These are phyloP conservation scores for Cicer yamashitae DNA, from an alignment of 306 rosid genomes.

Conservation along the genomic window DNA sequence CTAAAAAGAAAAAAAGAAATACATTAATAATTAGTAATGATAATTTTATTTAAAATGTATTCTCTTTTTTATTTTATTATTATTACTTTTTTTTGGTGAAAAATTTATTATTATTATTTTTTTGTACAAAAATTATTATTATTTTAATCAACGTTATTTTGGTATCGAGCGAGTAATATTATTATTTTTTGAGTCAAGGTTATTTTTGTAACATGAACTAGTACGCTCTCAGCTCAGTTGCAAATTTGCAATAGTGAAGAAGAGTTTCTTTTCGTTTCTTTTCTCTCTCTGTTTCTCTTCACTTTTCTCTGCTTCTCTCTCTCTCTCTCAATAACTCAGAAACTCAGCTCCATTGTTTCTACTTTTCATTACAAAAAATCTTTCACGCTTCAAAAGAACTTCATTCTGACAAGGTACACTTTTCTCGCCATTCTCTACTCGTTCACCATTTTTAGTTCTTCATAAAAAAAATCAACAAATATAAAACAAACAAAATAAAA, in stretches of 20 bases:
- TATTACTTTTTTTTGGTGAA: no score
- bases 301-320: neutral
- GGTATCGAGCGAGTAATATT: no score
- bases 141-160: no score
- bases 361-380: neutral
- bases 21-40: no score
- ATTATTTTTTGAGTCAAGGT: no score
- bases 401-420: constrained; percentile 6
- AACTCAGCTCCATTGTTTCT: neutral
- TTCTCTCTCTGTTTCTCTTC: neutral
- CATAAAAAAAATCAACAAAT: neutral
- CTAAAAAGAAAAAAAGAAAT: no score
- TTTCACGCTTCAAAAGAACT: constrained; percentile 4
- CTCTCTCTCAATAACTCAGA: neutral
- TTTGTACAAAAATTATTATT: no score
- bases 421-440: neutral
- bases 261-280: neutral
- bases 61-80: no score
- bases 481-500: neutral
- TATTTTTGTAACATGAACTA: no score
- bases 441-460: constrained; percentile 9
- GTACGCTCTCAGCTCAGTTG: no score
- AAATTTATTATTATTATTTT: no score
- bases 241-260: neutral
- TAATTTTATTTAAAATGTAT: no score